These are phyloP conservation scores for Candida pseudoglaebosa DNA, from an alignment of 805 yeast species.

Conservation along the genomic window DNA sequence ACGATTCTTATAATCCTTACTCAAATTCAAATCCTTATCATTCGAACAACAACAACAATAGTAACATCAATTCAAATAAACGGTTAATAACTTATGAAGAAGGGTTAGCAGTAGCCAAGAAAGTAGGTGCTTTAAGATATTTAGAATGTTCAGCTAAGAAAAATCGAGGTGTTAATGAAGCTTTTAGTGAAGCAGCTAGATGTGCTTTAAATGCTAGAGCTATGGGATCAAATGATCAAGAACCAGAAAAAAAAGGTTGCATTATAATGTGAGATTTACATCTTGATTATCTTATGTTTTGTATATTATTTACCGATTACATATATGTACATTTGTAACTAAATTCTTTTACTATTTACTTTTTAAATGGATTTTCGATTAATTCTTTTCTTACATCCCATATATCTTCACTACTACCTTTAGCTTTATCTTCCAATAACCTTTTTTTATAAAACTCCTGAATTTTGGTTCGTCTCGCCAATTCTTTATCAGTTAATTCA, in stretches of 20 bases:
- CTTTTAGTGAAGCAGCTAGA: constrained; percentile 97
- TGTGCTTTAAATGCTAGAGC: constrained; percentile 90
- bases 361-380: constrained; percentile 36
- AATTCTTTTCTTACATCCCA: constrained; percentile 55
- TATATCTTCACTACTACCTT: constrained; percentile 79
- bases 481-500: constrained; percentile 37
- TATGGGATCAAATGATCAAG: constrained; percentile 59
- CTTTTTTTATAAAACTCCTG: constrained; percentile 69
- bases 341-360: constrained; percentile 4
- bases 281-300: neutral
- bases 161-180: constrained; percentile 98
- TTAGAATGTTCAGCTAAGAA: constrained; percentile 95
- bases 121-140: constrained; percentile 90
- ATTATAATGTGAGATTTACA: constrained; percentile 28
- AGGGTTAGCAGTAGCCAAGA: constrained; percentile 88
- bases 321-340: neutral
- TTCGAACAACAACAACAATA: constrained; percentile 38
- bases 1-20: constrained; percentile 30
- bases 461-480: constrained; percentile 45
- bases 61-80: constrained; percentile 28
- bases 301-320: neutral
- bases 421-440: constrained; percentile 54
- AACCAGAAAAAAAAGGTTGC: constrained; percentile 38
- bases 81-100: constrained; percentile 83
- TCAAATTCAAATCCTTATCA: constrained; percentile 29